Conservation (phyloP, 1,284 basidiomycete genomes). For the Trichosporon sp. region DNA sequence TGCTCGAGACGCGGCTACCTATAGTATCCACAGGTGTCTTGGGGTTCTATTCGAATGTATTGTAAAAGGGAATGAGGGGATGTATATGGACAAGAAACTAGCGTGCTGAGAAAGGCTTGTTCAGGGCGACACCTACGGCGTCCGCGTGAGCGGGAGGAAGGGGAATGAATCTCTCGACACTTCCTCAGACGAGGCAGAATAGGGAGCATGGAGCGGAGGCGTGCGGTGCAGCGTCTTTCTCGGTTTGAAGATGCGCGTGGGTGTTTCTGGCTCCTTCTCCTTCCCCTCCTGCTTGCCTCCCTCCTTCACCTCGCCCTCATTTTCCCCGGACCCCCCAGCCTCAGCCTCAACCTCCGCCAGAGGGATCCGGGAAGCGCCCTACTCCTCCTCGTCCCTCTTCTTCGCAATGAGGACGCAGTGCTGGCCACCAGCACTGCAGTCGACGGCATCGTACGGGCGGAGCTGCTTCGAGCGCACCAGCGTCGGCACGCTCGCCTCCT, state of each 20-base stretch:
- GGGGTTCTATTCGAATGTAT: neutral
- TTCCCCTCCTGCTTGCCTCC: neutral
- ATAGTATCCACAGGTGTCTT: neutral
- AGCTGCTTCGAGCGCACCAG: conserved; percentile 62
- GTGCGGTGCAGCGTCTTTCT: neutral
- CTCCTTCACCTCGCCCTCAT: neutral
- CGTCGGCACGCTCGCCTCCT: conserved; percentile 64
- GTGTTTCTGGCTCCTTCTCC: neutral
- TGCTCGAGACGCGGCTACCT: too few relatives aligned
- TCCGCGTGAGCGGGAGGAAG: too few relatives aligned
- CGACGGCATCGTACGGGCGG: conserved; percentile 56
- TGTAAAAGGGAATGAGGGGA: neutral
- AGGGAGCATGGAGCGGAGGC: neutral
- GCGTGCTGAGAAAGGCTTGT: too few relatives aligned
- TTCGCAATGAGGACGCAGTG: conserved; percentile 57
- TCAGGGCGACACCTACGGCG: too few relatives aligned
- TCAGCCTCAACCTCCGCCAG: too few relatives aligned
- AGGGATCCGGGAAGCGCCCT: neutral
- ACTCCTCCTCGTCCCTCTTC: conserved; percentile 17
- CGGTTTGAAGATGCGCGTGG: neutral
- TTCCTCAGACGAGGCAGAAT: neutral
- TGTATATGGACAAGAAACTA: neutral
- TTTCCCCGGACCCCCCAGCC: neutral
- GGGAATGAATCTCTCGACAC: too few relatives aligned
- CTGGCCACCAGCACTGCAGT: conserved; percentile 58